These are phyloP conservation scores for Cladosporium sp. DNA, from an alignment of 2,329 filamentous ascomycete genomes.

Conservation along the genomic window DNA sequence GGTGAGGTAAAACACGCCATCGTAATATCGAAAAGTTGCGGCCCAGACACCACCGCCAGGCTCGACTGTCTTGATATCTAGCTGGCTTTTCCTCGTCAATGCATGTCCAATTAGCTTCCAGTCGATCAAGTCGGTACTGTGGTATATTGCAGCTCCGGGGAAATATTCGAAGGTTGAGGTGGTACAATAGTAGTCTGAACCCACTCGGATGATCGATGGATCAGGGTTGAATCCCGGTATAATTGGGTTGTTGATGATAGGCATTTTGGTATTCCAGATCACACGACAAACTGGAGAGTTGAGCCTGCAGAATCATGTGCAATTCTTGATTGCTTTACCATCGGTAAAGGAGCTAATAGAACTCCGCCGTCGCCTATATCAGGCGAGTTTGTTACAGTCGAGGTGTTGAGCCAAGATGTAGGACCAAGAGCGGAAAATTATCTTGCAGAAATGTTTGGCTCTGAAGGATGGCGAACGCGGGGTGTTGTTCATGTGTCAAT, in stretches of 20 bases:
- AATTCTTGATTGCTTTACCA: too few relatives aligned
- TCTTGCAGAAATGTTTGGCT: too few relatives aligned
- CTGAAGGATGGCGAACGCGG: too few relatives aligned
- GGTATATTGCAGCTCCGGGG: slow-evolving; percentile 57
- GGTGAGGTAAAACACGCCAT: slow-evolving; percentile 39
- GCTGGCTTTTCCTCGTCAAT: slow-evolving; percentile 47
- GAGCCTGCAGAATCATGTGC: too few relatives aligned
- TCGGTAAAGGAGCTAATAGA: too few relatives aligned
- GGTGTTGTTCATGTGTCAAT: too few relatives aligned
- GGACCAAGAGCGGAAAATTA: too few relatives aligned
- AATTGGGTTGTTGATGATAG: slow-evolving; percentile 39
- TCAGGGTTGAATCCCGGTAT: slow-evolving; percentile 61
- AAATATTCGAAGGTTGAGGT: slow-evolving; percentile 62
- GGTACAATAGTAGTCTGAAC: slow-evolving; percentile 53
- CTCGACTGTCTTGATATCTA: slow-evolving; percentile 50
- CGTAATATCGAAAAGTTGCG: slow-evolving; percentile 44
- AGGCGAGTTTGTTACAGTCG: too few relatives aligned
- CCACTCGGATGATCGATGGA: slow-evolving; percentile 51
- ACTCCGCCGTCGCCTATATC: too few relatives aligned
- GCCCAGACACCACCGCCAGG: slow-evolving; percentile 50
- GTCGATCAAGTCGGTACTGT: slow-evolving; percentile 49
- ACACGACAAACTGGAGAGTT: too few relatives aligned
- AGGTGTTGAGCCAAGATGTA: too few relatives aligned
- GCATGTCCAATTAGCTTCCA: slow-evolving; percentile 52
- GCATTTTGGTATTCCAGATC: too few relatives aligned